Evolutionary conservation across 768 basidiomycete genomes (phyloP), one percentile per base, ranked within the genome.

Genomic region (Collybiopsis luxurians): DNA sequence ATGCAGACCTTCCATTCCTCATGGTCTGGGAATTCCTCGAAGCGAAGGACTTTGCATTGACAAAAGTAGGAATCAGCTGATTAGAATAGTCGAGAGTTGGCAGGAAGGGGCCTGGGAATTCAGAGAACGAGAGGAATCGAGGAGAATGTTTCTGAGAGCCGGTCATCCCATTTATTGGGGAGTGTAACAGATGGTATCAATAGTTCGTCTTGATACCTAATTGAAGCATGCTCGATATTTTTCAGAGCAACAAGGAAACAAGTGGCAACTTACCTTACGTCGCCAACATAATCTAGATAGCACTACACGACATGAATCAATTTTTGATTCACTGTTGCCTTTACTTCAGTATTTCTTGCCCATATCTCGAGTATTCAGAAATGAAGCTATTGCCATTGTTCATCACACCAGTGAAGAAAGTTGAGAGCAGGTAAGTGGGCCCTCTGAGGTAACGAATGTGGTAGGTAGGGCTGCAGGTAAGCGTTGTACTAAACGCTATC

Each of bases 61-160:
- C 28, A 17, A 77, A 63, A 0, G 71, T 73, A 4, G 75, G 75
- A 59, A 76, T 77, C 0, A 74, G 77, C 56, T 79, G 76, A 24
- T 68, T 59, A 0, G 67, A 61, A 1, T 57, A 47, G 0, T 67
- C 55, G 2, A 61, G 61, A 0, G 68, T 60, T 26, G 66, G 61
- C 5, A 73, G 74, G 53, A 77, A 78, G 0, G 72, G 74, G 31
- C n/a, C n/a, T n/a, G 72, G 74, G 31, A 55, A 61, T 4, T 59
- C 63, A 1, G 76, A 75, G 61, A 73, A 77, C 10, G 71, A 69
- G n/a, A 77, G 66, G 53, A 70, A 76, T 42, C 79, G 73, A 0
- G 81, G 77, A 80, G 69, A 56, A 81, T 76, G 55, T 83, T 82
- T 0, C 78, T 76, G 1, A 80, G 69, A 56, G 81, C 76, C 0